Evolutionary conservation across 2,329 filamentous ascomycete species (phyloP).

Genomic region (Hysterium pulicare): DNA sequence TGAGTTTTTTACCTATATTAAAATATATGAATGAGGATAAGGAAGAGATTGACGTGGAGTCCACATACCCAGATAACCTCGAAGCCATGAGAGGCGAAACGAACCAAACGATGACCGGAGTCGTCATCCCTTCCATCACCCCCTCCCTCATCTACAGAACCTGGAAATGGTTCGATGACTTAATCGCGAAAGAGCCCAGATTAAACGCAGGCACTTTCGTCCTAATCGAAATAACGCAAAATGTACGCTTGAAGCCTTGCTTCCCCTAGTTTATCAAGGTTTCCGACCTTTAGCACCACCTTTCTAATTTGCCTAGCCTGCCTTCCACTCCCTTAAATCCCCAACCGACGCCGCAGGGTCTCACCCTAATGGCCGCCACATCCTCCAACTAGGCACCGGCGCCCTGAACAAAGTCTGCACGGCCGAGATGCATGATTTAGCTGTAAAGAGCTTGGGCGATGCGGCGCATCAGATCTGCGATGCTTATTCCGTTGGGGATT

Average conservation of each 20-base stretch:
- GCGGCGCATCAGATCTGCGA: constrained; percentile 10
- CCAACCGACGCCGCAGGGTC: constrained; percentile 11
- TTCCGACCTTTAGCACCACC: neutral
- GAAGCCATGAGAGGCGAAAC: constrained; percentile 8
- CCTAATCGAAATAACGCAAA: constrained; percentile 16
- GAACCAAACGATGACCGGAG: constrained; percentile 12
- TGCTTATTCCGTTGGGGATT: constrained; percentile 7
- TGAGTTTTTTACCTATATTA: constrained; percentile 3
- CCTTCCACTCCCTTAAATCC: constrained; percentile 11
- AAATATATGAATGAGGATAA: neutral
- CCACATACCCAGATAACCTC: constrained; percentile 2
- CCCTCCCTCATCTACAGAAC: constrained; percentile 8
- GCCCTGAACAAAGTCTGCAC: constrained; percentile 7
- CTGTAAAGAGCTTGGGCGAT: constrained; percentile 8
- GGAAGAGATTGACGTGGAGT: neutral
- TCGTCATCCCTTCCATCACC: constrained; percentile 10
- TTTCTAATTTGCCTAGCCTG: constrained; percentile 2
- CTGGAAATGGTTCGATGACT: constrained; percentile 12
- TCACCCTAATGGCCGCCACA: constrained; percentile 10
- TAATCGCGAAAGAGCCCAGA: constrained; percentile 7
- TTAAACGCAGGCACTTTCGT: constrained; percentile 15
- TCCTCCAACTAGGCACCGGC: constrained; percentile 12
- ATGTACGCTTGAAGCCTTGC: neutral
- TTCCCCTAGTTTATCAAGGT: too few species aligned
- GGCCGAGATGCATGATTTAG: constrained; percentile 7